A percentile compares a stretch with the other conserved stretches of the same genome.
phyloP scores from a whole-genome alignment of 192 early-diverging fungal genomes.

The Pilaira anomala region DNA sequence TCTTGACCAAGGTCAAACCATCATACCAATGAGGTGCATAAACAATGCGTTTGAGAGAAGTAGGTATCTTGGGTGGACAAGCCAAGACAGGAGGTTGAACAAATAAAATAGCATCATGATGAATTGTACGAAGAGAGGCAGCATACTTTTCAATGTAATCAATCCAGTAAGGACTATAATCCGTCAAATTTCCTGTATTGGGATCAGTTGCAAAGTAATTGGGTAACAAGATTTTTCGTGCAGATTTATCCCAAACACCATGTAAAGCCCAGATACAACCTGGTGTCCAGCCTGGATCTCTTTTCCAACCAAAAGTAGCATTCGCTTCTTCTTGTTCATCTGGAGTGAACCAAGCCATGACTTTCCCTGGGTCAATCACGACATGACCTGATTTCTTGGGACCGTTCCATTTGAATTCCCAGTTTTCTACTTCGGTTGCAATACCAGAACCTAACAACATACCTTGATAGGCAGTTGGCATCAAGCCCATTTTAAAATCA shows the following conservation, averaged over 20 bases:
- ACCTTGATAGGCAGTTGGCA: constrained; percentile 53
- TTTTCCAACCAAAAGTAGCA: constrained; percentile 41
- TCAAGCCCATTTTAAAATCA: constrained; percentile 47
- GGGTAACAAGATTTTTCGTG: constrained; percentile 21
- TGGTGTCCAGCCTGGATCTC: constrained; percentile 34
- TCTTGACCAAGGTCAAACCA: constrained; percentile 57
- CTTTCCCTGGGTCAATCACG: constrained; percentile 44
- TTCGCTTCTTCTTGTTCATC: constrained; percentile 36
- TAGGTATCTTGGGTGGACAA: constrained; percentile 44
- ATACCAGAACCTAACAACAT: constrained; percentile 50
- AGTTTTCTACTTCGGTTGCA: constrained; percentile 45
- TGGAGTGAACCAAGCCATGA: constrained; percentile 39
- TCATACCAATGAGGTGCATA: constrained; percentile 63
- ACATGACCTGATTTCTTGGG: constrained; percentile 36
- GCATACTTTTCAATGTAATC: constrained; percentile 40
- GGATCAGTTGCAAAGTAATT: constrained; percentile 51
- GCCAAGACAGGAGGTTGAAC: constrained; percentile 55
- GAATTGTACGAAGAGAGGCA: constrained; percentile 40
- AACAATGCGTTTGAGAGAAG: constrained; percentile 38
- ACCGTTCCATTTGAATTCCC: constrained; percentile 49
- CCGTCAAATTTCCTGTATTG: constrained; percentile 26
- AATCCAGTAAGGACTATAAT: constrained; percentile 40
- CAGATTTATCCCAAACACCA: constrained; percentile 46
- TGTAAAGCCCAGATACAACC: constrained; percentile 57
- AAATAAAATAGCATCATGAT: constrained; percentile 51